Percentiles rank a stretch among this genome's conserved stretches.
phyloP scores from a whole-genome alignment of 352 stramenopile genomes.

The Pythium periplocum region DNA sequence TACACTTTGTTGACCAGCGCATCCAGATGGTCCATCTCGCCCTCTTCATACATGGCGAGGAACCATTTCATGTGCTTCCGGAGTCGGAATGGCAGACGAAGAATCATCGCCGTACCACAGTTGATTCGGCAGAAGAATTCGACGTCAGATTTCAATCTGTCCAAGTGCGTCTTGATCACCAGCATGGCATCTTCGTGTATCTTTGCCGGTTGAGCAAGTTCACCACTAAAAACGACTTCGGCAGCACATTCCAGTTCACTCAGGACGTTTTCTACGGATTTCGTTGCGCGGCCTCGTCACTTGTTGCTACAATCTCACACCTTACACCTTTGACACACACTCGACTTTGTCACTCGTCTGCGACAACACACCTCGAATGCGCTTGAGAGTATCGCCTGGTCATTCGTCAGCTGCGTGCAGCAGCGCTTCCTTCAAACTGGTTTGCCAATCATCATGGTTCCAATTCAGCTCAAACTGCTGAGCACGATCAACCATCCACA shows the following conservation, averaged over 20 bases:
- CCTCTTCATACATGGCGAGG: not conserved
- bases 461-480: slow-evolving; percentile 19
- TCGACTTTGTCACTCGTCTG: too few relatives aligned
- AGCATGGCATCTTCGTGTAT: too few relatives aligned
- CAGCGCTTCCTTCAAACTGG: slow-evolving; percentile 1
- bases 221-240: too few relatives aligned
- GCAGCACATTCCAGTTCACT: slow-evolving; percentile 5
- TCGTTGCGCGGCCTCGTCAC: slow-evolving; percentile 8
- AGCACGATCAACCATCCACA: slow-evolving; percentile 16
- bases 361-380: slow-evolving; percentile 16
- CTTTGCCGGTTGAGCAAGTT: too few relatives aligned
- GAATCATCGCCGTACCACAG: not conserved
- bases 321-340: too few relatives aligned
- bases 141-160: too few relatives aligned
- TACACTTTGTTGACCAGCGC: slow-evolving; percentile 14
- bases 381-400: slow-evolving; percentile 20
- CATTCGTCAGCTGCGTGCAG: slow-evolving; percentile 16
- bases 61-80: slow-evolving; percentile 25
- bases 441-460: slow-evolving; percentile 6
- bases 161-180: too few relatives aligned
- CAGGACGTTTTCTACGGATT: slow-evolving; percentile 21
- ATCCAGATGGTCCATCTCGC: slow-evolving; percentile 4
- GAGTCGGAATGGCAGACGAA: slow-evolving; percentile 20
- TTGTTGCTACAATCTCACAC: too few relatives aligned
- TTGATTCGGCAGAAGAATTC: too few relatives aligned